phyloP scores from a whole-genome alignment of 108 stramenopile species.

The Cyclotella baltica region DNA sequence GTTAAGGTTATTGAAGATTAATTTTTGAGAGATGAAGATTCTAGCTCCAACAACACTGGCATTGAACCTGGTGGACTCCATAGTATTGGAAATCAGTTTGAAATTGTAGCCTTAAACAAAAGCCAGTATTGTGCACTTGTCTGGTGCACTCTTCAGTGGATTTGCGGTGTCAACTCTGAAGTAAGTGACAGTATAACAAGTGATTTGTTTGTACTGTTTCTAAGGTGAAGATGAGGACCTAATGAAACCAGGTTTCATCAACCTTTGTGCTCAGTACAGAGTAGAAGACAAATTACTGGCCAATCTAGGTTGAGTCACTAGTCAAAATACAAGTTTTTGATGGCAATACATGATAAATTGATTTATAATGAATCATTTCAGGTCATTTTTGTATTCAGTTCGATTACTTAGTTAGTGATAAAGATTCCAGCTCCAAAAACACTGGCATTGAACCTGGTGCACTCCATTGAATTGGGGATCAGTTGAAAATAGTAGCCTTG shows the following conservation, averaged over 20 bases:
- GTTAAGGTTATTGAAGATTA: too few species aligned
- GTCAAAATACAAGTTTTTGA: too few species aligned
- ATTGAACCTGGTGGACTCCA: slow-evolving; percentile 31
- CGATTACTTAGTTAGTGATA: too few species aligned
- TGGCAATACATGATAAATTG: too few species aligned
- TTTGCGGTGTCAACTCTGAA: neutral
- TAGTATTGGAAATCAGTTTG: slow-evolving; percentile 46
- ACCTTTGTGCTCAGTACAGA: too few species aligned
- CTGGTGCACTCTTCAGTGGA: slow-evolving; percentile 62
- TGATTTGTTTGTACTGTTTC: neutral
- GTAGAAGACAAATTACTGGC: too few species aligned
- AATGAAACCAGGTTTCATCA: too few species aligned
- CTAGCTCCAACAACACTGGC: slow-evolving; percentile 26
- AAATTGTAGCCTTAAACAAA: slow-evolving; percentile 60
- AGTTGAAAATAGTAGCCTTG: slow-evolving; percentile 56
- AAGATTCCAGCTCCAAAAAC: too few species aligned
- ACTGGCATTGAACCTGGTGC: slow-evolving; percentile 31
- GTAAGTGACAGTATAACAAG: neutral
- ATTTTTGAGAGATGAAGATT: slow-evolving; percentile 18
- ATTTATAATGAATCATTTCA: too few species aligned
- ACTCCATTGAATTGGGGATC: slow-evolving; percentile 39
- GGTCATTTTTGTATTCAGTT: too few species aligned
- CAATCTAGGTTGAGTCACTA: too few species aligned
- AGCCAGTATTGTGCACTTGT: slow-evolving; percentile 61
- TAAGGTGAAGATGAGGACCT: slow-evolving; percentile 4